Base-by-base conservation (phyloP, 257 asterid species). In the Agastache rugosa region DNA sequence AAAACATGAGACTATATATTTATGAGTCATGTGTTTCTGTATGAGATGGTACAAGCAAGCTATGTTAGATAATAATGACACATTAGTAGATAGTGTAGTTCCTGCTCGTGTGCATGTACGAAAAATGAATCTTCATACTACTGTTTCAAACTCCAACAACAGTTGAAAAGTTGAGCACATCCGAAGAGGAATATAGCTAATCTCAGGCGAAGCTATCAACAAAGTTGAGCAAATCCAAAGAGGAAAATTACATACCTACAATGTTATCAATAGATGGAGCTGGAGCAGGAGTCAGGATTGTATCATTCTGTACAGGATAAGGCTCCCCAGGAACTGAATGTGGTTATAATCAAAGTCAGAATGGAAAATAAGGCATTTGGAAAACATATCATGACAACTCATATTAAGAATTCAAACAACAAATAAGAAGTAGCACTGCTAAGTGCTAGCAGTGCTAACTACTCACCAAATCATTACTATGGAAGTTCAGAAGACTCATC, bases 281-380 rank as follows among this genome's bases (percentile, higher is more conserved):
- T 69, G 96, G 96, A 79, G 77, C 85, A 6, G 97, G 97, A 83
- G 90, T 77, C 23, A 87, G 82, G 78, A 77, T n/a, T 17, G 84
- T 75, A 37, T 50, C 77, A 71, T 84, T 87, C 75, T 83, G 75
- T 48, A 73, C 71, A 6, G 83, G 88, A 83, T 86, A 85, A 50
- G 96, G 93, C 47, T 87, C 90, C 11, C 99, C 99, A 29, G 99
- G 99, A 85, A 85, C 99, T 94, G 89, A 70, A 79, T 74, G 71
- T 48, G 59, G 76, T 8, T 56, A 61, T 23, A 62, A 31, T 67
- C 35, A 68, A 71, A 35, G 53, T 68, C 74, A 67, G 37, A 72
- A 42, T 11, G 41, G 64, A 19, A 48, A 66, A 39, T 15, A 55
- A 55, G 19, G 29, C 42, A 61, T 31, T 6, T 20, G 10, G 27